These are phyloP conservation scores for Ophiorrhiza pumila DNA, from an alignment of 257 asterid genomes.

Conservation along the genomic window DNA sequence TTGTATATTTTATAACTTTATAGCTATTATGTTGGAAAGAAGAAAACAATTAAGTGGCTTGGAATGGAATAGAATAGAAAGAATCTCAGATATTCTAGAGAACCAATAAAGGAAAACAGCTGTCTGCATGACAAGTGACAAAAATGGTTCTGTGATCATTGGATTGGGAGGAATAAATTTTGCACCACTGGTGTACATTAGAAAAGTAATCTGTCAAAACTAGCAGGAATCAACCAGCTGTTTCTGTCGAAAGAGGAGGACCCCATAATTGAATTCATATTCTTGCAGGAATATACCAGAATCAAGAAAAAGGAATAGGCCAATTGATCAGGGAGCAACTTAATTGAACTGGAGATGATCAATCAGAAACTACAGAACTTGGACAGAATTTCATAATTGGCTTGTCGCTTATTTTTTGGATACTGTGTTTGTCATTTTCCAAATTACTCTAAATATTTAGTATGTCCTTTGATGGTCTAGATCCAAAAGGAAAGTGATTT, in stretches of 20 bases:
- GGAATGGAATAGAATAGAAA: too few relatives aligned
- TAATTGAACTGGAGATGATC: not conserved
- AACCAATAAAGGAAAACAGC: not conserved
- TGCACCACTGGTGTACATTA: not conserved
- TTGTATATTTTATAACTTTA: too few relatives aligned
- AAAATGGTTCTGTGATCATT: conserved; percentile 1
- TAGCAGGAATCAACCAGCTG: not conserved
- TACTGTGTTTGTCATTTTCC: too few relatives aligned
- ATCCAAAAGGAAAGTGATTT: not conserved
- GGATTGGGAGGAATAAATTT: not conserved
- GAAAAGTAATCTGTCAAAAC: not conserved
- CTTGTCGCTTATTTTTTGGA: too few relatives aligned
- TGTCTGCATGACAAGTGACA: not conserved
- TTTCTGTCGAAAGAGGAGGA: not conserved
- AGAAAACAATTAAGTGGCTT: not conserved
- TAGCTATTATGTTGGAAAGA: too few relatives aligned
- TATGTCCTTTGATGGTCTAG: too few relatives aligned
- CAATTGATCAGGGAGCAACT: not conserved
- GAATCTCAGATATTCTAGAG: not conserved
- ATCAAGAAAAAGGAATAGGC: not conserved
- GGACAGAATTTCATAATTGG: not conserved
- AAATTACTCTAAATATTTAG: too few relatives aligned
- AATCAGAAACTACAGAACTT: not conserved
- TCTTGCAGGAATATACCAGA: not conserved
- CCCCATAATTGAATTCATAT: not conserved